Conservation (phyloP, 345 rosid genomes). For the Salix arbutifolia region DNA sequence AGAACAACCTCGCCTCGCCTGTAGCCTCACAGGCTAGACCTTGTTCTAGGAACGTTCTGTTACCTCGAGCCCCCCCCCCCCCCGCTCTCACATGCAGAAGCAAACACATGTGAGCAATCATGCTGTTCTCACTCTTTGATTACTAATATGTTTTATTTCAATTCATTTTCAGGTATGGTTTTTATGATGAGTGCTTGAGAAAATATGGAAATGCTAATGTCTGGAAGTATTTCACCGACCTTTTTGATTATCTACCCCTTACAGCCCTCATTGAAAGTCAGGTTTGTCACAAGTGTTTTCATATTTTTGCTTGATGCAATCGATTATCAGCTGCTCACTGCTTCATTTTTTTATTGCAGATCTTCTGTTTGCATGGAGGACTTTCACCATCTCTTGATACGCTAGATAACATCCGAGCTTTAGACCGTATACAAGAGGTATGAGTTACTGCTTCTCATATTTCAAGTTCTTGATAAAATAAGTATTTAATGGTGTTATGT, state of each 20-base stretch:
- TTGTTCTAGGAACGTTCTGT: neutral
- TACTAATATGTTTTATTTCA: neutral
- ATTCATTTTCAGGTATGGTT: slow-evolving; percentile 68
- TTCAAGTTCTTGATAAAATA: neutral
- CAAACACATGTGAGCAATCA: neutral
- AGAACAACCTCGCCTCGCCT: neutral
- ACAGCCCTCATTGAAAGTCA: slow-evolving; percentile 96
- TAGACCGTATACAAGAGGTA: slow-evolving; percentile 97
- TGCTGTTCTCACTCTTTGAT: neutral
- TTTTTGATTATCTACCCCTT: slow-evolving; percentile 85
- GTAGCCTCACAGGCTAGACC: neutral
- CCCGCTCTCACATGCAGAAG: neutral
- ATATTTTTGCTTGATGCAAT: slow-evolving; percentile 4
- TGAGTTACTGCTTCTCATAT: neutral
- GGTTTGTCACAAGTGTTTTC: slow-evolving; percentile 34
- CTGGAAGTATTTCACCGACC: slow-evolving; percentile 89
- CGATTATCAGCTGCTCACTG: neutral
- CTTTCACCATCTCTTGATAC: slow-evolving; percentile 93
- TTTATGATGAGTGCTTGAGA: slow-evolving; percentile 91
- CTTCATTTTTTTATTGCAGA: slow-evolving; percentile 28
- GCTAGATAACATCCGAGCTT: slow-evolving; percentile 78
- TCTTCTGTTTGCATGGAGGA: slow-evolving; percentile 96
- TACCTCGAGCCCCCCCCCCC: neutral
- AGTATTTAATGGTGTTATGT: neutral
- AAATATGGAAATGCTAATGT: slow-evolving; percentile 97